phyloP scores from a whole-genome alignment of 768 basidiomycete species.

The Tricholoma saponaceum region DNA sequence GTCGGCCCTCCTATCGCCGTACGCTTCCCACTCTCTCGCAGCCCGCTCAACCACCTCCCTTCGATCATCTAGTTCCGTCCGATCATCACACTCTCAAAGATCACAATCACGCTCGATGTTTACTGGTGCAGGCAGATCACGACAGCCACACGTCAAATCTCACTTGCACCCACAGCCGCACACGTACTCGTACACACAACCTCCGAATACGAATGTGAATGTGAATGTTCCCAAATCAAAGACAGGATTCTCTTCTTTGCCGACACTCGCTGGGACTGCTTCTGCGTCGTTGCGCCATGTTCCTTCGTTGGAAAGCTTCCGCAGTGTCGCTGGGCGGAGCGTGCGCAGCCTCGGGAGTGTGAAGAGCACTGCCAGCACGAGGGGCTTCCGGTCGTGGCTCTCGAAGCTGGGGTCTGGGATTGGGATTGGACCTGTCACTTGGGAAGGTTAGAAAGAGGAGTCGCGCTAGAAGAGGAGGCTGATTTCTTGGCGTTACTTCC shows the following conservation, averaged over 20 bases:
- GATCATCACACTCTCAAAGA: slow-evolving; percentile 1
- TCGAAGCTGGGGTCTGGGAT: slow-evolving; percentile 27
- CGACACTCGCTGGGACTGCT: slow-evolving; percentile 7
- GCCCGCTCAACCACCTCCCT: slow-evolving; percentile 6
- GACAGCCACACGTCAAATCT: slow-evolving; percentile 5
- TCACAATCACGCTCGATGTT: background rate
- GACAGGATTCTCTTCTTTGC: background rate
- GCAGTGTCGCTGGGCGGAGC: slow-evolving; percentile 39
- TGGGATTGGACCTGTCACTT: slow-evolving; percentile 2
- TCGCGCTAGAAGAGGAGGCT: background rate
- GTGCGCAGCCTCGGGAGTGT: slow-evolving; percentile 40
- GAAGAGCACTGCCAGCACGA: slow-evolving; percentile 35
- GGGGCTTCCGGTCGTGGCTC: slow-evolving; percentile 39
- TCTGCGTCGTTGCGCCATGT: slow-evolving; percentile 26
- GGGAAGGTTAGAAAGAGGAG: background rate
- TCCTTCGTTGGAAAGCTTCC: slow-evolving; percentile 46
- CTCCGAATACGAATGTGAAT: background rate
- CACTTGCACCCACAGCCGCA: slow-evolving; percentile 7
- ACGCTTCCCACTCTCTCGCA: background rate
- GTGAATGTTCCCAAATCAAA: background rate
- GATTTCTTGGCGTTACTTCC: background rate
- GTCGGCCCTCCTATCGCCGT: slow-evolving; percentile 1
- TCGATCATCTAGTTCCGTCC: slow-evolving; percentile 12
- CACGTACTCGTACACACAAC: slow-evolving; percentile 2
- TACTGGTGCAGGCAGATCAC: background rate